Conservation (phyloP, 805 yeast species). For the Candida ovalis region DNA sequence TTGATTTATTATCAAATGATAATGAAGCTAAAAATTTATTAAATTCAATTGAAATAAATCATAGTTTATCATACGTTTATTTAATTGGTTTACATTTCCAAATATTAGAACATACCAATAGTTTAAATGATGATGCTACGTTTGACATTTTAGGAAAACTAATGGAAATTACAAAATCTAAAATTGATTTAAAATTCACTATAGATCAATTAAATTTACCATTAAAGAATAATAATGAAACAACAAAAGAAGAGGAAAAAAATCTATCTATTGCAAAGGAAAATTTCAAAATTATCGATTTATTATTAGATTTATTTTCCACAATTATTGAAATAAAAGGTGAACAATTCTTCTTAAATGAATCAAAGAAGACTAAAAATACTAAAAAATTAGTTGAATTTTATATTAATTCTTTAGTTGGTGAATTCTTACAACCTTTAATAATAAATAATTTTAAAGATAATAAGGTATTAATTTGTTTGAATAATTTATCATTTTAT, state of each 20-base stretch:
- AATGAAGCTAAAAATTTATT: conserved; percentile 10
- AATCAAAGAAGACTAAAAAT: conserved; percentile 8
- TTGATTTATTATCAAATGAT: conserved; percentile 18
- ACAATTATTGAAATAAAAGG: conserved; percentile 60
- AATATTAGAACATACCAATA: conserved; percentile 26
- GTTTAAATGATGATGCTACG: conserved; percentile 20
- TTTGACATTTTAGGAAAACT: conserved; percentile 21
- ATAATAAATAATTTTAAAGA: conserved; percentile 42
- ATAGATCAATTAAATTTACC: conserved; percentile 12
- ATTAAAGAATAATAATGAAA: conserved; percentile 5
- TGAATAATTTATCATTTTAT: conserved; percentile 61
- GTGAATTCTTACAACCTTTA: conserved; percentile 37
- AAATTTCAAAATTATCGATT: conserved; percentile 61
- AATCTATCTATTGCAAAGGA: conserved; percentile 44
- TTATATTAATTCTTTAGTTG: conserved; percentile 9
- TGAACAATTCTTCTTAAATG: conserved; percentile 5
- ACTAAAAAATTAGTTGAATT: conserved; percentile 23
- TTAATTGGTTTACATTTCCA: conserved; percentile 30
- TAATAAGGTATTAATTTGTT: conserved; percentile 55
- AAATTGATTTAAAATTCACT: conserved; percentile 13
- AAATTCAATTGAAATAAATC: conserved; percentile 5
- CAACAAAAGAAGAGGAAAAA: conserved; percentile 20
- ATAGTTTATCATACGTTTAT: conserved; percentile 20
- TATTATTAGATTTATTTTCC: conserved; percentile 71
- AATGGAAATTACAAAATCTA: conserved; percentile 33